Evolutionary conservation across 768 basidiomycete genomes (phyloP).

Genomic region (Pisolithus albus): DNA sequence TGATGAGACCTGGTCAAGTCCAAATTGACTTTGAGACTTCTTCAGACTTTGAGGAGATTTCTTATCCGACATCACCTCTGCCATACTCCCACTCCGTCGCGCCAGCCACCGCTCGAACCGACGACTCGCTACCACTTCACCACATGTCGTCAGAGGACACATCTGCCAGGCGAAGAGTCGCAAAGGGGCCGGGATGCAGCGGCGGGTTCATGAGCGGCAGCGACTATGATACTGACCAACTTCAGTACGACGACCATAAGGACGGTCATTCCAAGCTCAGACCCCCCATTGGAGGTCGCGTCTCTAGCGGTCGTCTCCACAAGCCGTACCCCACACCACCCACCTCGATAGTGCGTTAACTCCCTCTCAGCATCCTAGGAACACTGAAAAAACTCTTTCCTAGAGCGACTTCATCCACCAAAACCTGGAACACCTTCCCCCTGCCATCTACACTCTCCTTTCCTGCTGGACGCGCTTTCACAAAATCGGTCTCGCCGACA

Average conservation of each 20-base stretch:
- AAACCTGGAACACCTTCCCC: constrained; percentile 72
- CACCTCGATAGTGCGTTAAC: constrained; percentile 48
- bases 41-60: constrained; percentile 64
- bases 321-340: constrained; percentile 58
- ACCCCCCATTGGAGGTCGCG: constrained; percentile 27
- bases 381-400: not conserved
- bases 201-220: constrained; percentile 24
- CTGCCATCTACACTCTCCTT: constrained; percentile 84
- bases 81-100: constrained; percentile 13
- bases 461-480: constrained; percentile 94
- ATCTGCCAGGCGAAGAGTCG: constrained; percentile 39
- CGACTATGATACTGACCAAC: constrained; percentile 21
- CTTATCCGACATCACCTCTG: constrained; percentile 39
- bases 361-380: not conserved
- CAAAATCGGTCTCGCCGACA: constrained; percentile 77
- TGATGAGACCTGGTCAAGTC: constrained; percentile 60
- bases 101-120: constrained; percentile 20
- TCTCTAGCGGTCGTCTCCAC: constrained; percentile 56
- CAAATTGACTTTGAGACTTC: constrained; percentile 59
- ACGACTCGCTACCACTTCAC: constrained; percentile 45
- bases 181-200: constrained; percentile 29
- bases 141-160: constrained; percentile 45
- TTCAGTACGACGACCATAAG: constrained; percentile 45
- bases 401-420: constrained; percentile 74
- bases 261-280: constrained; percentile 50